Conservation (phyloP, 352 stramenopile species). For the Thalassiosira mediterranea region DNA sequence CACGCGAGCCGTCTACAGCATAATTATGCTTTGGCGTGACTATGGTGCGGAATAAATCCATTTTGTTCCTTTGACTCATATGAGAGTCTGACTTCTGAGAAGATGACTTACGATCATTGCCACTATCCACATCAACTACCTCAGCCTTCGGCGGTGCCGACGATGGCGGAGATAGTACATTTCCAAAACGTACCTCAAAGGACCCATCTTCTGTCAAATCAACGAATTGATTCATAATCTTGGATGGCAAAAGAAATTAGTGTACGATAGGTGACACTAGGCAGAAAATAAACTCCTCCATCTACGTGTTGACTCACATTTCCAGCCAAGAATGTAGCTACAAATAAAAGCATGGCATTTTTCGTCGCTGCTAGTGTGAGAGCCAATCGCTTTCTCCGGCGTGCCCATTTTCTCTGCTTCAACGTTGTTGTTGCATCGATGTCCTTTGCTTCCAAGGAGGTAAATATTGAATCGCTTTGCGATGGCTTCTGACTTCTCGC, state of each 20-base stretch:
- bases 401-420: slow-evolving; percentile 44
- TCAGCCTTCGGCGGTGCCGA: slow-evolving; percentile 5
- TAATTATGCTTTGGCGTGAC: slow-evolving; percentile 17
- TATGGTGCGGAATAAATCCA: slow-evolving; percentile 17
- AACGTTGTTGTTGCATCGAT: slow-evolving; percentile 36
- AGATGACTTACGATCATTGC: background rate
- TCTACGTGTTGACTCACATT: too few species aligned
- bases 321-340: slow-evolving; percentile 47
- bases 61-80: slow-evolving; percentile 5
- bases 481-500: background rate
- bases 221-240: slow-evolving; percentile 66
- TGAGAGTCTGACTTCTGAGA: slow-evolving; percentile 5
- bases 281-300: too few species aligned
- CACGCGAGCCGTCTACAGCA: slow-evolving; percentile 13
- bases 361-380: slow-evolving; percentile 26
- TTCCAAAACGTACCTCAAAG: slow-evolving; percentile 56
- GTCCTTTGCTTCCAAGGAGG: slow-evolving; percentile 38
- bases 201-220: slow-evolving; percentile 54
- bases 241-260: too few species aligned
- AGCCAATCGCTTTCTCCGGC: slow-evolving; percentile 26
- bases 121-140: background rate
- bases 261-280: too few species aligned
- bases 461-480: slow-evolving; percentile 20
- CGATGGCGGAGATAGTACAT: slow-evolving; percentile 35
- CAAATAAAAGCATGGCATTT: slow-evolving; percentile 38